phyloP scores from a whole-genome alignment of 2,329 filamentous ascomycete species.

The Pyrenochaeta sp. region DNA sequence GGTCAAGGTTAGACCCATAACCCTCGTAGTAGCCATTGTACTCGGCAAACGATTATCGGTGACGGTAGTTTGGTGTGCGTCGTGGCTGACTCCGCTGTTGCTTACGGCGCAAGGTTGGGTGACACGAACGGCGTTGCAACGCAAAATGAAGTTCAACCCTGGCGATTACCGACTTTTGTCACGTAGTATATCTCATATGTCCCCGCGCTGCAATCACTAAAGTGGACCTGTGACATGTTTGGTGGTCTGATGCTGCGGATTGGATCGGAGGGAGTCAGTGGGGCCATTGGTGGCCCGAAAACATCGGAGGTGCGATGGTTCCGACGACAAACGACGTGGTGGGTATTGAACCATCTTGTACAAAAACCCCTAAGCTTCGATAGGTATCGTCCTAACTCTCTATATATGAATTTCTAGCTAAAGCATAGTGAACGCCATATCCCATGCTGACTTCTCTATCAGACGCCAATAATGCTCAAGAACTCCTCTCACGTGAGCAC shows the following conservation, averaged over 20 bases:
- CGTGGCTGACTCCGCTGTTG: not conserved
- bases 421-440: not conserved
- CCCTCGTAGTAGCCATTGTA: constrained; percentile 7
- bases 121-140: not conserved
- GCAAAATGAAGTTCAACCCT: not conserved
- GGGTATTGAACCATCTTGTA: too few relatives aligned
- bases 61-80: not conserved
- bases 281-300: not conserved
- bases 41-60: not conserved
- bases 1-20: constrained; percentile 6
- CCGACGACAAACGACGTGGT: not conserved
- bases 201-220: not conserved
- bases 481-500: not conserved
- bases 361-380: not conserved
- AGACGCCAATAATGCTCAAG: not conserved
- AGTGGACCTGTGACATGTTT: not conserved
- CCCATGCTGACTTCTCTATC: not conserved
- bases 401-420: not conserved
- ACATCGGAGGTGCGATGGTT: not conserved
- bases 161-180: too few relatives aligned
- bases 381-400: not conserved
- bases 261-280: not conserved
- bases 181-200: too few relatives aligned
- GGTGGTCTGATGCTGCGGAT: not conserved
- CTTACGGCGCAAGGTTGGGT: not conserved